phyloP scores from a whole-genome alignment of 202 grass and related monocot genomes.

The Digitaria exilis region DNA sequence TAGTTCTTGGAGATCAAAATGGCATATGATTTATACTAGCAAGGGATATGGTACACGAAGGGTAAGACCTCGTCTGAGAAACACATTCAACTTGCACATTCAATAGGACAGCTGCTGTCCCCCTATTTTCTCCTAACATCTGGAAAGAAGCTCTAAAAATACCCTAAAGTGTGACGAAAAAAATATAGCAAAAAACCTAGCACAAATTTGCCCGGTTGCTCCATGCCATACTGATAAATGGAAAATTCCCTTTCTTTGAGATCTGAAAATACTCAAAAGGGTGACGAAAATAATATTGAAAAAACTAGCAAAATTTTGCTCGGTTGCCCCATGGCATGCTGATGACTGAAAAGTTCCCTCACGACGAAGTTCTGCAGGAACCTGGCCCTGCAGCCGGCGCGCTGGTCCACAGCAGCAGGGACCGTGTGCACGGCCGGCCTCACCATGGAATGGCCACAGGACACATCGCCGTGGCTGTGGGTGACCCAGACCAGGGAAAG shows the following conservation, averaged over 20 bases:
- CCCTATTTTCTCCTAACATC: background rate
- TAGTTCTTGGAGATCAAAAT: background rate
- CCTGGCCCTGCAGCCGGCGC: background rate
- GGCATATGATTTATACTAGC: too few species aligned
- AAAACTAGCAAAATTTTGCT: background rate
- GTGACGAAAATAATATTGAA: too few species aligned
- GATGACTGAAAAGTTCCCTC: background rate
- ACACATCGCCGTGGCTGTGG: conserved; percentile 1
- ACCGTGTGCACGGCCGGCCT: conserved; percentile 24
- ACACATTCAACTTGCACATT: background rate
- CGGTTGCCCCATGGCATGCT: background rate
- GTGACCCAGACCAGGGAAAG: conserved; percentile 19
- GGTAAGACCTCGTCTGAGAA: background rate
- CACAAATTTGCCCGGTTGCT: too few species aligned
- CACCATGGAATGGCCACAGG: background rate
- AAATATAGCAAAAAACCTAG: too few species aligned
- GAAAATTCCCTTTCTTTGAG: background rate
- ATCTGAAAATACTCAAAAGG: background rate
- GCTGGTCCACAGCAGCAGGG: background rate
- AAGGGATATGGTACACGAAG: background rate
- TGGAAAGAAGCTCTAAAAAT: background rate
- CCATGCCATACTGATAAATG: background rate
- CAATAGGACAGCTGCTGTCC: background rate
- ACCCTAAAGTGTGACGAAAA: background rate
- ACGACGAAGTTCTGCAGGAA: conserved; percentile 1